phyloP scores from a whole-genome alignment of 73 alveolate genomes.

The Diophrys sp. region DNA sequence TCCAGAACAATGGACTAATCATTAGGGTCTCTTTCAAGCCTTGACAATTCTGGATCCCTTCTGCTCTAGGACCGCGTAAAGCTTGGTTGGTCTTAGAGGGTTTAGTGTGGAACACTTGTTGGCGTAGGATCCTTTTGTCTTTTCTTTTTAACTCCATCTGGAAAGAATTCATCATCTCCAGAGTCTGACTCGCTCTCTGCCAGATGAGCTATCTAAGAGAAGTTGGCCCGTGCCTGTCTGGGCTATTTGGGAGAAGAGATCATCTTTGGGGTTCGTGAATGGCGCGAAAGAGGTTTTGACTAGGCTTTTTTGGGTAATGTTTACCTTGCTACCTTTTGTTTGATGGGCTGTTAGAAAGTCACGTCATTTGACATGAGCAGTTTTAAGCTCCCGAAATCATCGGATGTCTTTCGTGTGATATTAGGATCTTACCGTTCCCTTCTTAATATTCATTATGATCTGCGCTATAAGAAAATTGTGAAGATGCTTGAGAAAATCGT shows the following conservation, averaged over 20 bases:
- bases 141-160: not conserved
- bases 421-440: not conserved
- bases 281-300: not conserved
- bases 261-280: not conserved
- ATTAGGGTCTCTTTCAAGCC: not conserved
- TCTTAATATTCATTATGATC: not conserved
- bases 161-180: not conserved
- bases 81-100: not conserved
- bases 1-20: not conserved
- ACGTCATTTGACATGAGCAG: not conserved
- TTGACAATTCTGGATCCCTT: not conserved
- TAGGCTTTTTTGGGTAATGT: not conserved
- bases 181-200: not conserved
- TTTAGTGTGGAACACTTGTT: not conserved
- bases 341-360: not conserved
- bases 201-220: not conserved
- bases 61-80: not conserved
- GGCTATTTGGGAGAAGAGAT: not conserved
- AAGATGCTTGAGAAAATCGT: not conserved
- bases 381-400: not conserved
- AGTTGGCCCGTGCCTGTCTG: not conserved
- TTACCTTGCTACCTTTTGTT: not conserved
- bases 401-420: not conserved
- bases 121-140: not conserved
- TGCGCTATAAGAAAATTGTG: not conserved